Evolutionary conservation across 176 grass and related monocot species (phyloP).

Genomic region (Microstegium vimineum): DNA sequence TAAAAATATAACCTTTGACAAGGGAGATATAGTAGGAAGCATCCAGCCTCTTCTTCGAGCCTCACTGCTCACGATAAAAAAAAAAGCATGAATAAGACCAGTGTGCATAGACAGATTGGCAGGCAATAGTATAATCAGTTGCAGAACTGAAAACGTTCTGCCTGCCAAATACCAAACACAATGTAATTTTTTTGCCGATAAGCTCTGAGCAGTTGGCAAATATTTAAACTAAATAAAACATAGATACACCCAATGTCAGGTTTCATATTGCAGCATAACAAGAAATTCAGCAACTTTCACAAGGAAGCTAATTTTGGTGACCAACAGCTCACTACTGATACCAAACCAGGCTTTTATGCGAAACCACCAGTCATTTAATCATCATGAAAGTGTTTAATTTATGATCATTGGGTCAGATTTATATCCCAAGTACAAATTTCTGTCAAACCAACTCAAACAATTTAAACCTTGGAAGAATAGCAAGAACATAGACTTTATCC

Average conservation of each 20-base stretch:
- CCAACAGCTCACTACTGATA: neutral
- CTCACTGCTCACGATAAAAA: slow-evolving; percentile 61
- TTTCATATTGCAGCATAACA: neutral
- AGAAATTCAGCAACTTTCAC: slow-evolving; percentile 15
- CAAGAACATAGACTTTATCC: slow-evolving; percentile 5
- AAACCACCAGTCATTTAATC: neutral
- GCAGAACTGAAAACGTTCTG: neutral
- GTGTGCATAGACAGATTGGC: neutral
- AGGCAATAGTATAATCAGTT: neutral
- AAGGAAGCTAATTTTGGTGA: neutral
- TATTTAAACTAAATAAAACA: slow-evolving; percentile 3
- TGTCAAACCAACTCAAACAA: neutral
- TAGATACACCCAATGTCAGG: neutral
- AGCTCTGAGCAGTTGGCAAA: neutral
- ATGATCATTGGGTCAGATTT: neutral
- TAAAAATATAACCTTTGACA: slow-evolving; percentile 38
- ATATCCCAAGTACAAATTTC: neutral
- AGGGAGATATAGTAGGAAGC: slow-evolving; percentile 62
- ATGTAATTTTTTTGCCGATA: neutral
- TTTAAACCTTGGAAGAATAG: neutral
- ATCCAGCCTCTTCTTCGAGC: slow-evolving; percentile 77
- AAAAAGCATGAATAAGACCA: slow-evolving; percentile 10
- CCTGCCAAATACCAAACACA: neutral
- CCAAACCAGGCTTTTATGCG: neutral
- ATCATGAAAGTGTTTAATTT: neutral